Conservation (phyloP, 768 basidiomycete species). For the Mycena albidolilacea region DNA sequence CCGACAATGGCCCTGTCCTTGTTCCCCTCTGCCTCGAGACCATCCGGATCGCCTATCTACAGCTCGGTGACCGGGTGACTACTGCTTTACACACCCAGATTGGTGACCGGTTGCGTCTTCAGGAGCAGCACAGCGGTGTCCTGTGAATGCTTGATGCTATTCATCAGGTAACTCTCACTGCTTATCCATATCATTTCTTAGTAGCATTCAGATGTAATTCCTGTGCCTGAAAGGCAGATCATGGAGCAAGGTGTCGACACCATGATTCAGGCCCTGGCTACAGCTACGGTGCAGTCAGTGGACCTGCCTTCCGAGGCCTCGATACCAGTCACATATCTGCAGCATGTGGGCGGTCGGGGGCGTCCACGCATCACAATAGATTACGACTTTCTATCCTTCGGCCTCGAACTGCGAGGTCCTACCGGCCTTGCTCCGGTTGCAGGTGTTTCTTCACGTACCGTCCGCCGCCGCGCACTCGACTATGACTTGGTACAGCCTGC, state of each 20-base stretch:
- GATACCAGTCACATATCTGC: too few species aligned
- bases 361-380: too few species aligned
- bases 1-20: not conserved
- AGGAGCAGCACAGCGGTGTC: constrained; percentile 4
- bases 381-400: too few species aligned
- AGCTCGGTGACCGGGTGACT: constrained; percentile 31
- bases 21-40: constrained; percentile 40
- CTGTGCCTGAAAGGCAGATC: constrained; percentile 26
- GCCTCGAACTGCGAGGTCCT: not conserved
- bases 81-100: constrained; percentile 33
- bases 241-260: constrained; percentile 25
- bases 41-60: constrained; percentile 36
- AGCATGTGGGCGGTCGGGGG: constrained; percentile 25
- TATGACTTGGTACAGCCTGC: constrained; percentile 19
- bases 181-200: too few species aligned
- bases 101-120: constrained; percentile 19
- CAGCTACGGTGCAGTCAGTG: constrained; percentile 16
- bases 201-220: constrained; percentile 30
- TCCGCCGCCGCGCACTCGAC: constrained; percentile 45
- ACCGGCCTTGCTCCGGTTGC: constrained; percentile 41
- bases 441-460: constrained; percentile 39
- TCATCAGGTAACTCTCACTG: constrained; percentile 14
- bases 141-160: constrained; percentile 12
- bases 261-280: constrained; percentile 34
- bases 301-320: constrained; percentile 27